A percentile compares a stretch with the other conserved stretches of the same genome.
Conservation (phyloP, 352 stramenopile genomes). For the Phytophthora pisi region DNA sequence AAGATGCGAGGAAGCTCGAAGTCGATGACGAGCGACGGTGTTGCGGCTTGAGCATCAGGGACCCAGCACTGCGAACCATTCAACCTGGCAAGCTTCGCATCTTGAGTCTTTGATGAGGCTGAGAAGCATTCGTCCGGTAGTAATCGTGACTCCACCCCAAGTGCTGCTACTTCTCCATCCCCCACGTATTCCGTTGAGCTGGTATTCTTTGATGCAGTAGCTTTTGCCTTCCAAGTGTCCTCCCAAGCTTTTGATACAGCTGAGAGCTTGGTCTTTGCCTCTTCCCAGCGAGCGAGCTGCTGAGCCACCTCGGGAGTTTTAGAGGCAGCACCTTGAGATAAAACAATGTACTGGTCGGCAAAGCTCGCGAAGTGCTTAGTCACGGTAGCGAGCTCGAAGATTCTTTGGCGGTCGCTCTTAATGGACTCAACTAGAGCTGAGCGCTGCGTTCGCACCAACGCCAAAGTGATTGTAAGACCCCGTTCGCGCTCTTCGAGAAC, state of each 20-base stretch:
- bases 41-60: conserved; percentile 51
- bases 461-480: conserved; percentile 70
- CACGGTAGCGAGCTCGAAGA: conserved; percentile 66
- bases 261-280: conserved; percentile 40
- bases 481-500: conserved; percentile 83
- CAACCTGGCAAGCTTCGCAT: conserved; percentile 66
- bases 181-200: conserved; percentile 38
- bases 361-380: conserved; percentile 60
- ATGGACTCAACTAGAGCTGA: conserved; percentile 56
- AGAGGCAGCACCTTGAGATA: conserved; percentile 14
- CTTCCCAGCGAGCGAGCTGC: conserved; percentile 37
- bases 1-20: conserved; percentile 75
- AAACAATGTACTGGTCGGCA: conserved; percentile 42
- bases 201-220: conserved; percentile 6
- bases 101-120: conserved; percentile 56
- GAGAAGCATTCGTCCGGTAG: conserved; percentile 64
- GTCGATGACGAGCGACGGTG: conserved; percentile 70
- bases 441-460: conserved; percentile 69
- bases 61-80: conserved; percentile 68
- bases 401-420: conserved; percentile 64
- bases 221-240: conserved; percentile 32
- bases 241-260: conserved; percentile 45
- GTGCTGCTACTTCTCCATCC: conserved; percentile 50
- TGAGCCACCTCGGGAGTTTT: conserved; percentile 18
- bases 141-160: conserved; percentile 68